Evolutionary conservation across 106 monocot species (phyloP).

Genomic region (Ottelia alismoides): DNA sequence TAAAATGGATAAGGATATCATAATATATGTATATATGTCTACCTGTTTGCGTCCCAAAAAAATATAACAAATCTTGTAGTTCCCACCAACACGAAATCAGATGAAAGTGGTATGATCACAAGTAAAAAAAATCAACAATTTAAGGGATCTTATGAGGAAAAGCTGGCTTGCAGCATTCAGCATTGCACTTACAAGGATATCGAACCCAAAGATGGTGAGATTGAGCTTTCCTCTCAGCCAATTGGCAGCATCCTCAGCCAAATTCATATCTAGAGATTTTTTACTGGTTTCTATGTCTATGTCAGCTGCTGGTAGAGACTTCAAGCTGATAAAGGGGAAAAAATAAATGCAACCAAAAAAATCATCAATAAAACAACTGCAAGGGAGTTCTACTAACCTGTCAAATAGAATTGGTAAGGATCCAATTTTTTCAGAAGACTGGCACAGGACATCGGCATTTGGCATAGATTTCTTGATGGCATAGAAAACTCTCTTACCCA

Average conservation of each 20-base stretch:
- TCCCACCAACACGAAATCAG: too few relatives aligned
- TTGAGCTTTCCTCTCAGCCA: constrained; percentile 47
- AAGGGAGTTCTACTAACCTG: constrained; percentile 23
- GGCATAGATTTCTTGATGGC: constrained; percentile 90
- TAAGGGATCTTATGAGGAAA: too few relatives aligned
- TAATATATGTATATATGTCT: too few relatives aligned
- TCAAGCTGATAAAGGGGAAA: constrained; percentile 43
- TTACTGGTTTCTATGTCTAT: constrained; percentile 18
- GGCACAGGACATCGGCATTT: constrained; percentile 54
- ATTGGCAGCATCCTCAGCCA: constrained; percentile 51
- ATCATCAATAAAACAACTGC: neutral
- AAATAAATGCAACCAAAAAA: neutral
- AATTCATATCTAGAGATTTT: constrained; percentile 36
- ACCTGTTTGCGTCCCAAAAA: too few relatives aligned
- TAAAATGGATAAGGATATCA: too few relatives aligned
- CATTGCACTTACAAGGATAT: constrained; percentile 92
- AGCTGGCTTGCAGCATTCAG: too few relatives aligned
- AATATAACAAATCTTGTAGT: too few relatives aligned
- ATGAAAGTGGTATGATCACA: too few relatives aligned
- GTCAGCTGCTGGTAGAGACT: constrained; percentile 58
- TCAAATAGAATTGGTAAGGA: constrained; percentile 55
- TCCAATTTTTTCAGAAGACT: constrained; percentile 29
- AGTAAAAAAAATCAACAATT: too few relatives aligned
- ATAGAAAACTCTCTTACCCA: constrained; percentile 78
- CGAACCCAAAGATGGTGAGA: constrained; percentile 96